Percentiles rank a stretch among this genome's conserved stretches.
These are phyloP conservation scores for Beauveria caledonica DNA, from an alignment of 2,329 filamentous ascomycete genomes.

Conservation along the genomic window DNA sequence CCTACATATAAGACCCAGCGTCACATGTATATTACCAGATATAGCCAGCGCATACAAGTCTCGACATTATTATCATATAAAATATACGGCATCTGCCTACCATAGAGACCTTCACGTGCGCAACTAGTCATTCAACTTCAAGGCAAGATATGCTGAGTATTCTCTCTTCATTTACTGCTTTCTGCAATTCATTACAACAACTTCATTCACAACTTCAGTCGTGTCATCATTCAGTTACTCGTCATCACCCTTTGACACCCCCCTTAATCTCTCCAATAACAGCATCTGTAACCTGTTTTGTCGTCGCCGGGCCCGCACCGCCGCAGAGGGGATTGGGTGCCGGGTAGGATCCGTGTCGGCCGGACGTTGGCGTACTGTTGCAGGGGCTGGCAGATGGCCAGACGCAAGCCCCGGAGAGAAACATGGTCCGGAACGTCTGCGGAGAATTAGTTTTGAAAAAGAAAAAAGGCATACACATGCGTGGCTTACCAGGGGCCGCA, in stretches of 20 bases:
- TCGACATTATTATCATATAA: neutral
- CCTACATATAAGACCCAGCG: neutral
- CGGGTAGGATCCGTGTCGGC: slow-evolving; percentile 52
- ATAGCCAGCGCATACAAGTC: neutral
- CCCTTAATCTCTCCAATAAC: slow-evolving; percentile 19
- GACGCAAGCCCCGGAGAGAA: slow-evolving; percentile 55
- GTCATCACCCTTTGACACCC: slow-evolving; percentile 14
- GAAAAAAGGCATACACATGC: neutral
- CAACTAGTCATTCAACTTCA: too few species aligned
- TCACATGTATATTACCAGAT: neutral
- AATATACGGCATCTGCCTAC: neutral
- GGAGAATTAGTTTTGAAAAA: neutral
- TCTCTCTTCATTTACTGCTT: too few species aligned
- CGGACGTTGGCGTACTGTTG: slow-evolving; percentile 61
- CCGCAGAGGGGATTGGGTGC: slow-evolving; percentile 48
- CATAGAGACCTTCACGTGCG: neutral
- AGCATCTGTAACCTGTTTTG: slow-evolving; percentile 27
- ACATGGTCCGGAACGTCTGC: slow-evolving; percentile 56
- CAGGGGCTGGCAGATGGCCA: slow-evolving; percentile 55
- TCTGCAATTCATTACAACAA: too few species aligned
- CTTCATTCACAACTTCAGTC: too few species aligned
- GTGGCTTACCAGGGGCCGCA: slow-evolving; percentile 22
- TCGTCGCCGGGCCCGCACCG: slow-evolving; percentile 36
- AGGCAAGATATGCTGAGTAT: too few species aligned
- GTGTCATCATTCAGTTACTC: too few species aligned